Base-by-base conservation (phyloP, 345 rosid genomes). In the Eutrema heterophyllum region DNA sequence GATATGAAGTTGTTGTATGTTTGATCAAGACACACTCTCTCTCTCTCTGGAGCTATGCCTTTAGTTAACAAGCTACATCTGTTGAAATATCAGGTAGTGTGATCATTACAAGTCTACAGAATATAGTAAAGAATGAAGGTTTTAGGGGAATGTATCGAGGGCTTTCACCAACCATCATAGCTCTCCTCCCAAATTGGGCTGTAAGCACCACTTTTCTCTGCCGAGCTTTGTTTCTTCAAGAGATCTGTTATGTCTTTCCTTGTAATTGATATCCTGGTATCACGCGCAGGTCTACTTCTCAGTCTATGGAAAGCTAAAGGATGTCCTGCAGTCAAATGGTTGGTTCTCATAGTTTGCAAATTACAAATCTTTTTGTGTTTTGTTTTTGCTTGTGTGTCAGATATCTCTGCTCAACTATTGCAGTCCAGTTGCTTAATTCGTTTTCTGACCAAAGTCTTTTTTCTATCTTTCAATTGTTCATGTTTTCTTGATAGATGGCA, bases 181-280 rank as follows among this genome's bases (percentile, higher is more conserved):
- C 99, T 44, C 83, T 94, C 45, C 97, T 91, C 59, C 97, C 99
- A 3, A 95, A 89, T 63, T 95, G 99, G 99, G 96, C 97, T 43
- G 99, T 95, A 83, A 87, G 97, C 78, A 40, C 64, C 59, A 60
- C 52, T 51, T 57, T 24, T 16, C 15, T 49, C 72, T 61, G 14
- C 64, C 0, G 9, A 67, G 18, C 36, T 67, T 58, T 67, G 14
- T 66, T 66, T 48, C 8, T 57, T 32, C 6, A 27, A 54, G 24
- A 10, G n/a, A 53, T 53, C 4, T 26, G 21, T 54, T 32, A 1
- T 57, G 32, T 24, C 51, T 54, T 64, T 64, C 32, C 32, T 64
- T 53, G 39, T 61, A 15, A 29, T 18, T 1, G 10, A 21, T 45
- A 44, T 68, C 26, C 48, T 59, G 64, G 38, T 80, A 76, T 76